Conservation (phyloP, 176 grass and related monocot genomes). For the Raddia guianensis region DNA sequence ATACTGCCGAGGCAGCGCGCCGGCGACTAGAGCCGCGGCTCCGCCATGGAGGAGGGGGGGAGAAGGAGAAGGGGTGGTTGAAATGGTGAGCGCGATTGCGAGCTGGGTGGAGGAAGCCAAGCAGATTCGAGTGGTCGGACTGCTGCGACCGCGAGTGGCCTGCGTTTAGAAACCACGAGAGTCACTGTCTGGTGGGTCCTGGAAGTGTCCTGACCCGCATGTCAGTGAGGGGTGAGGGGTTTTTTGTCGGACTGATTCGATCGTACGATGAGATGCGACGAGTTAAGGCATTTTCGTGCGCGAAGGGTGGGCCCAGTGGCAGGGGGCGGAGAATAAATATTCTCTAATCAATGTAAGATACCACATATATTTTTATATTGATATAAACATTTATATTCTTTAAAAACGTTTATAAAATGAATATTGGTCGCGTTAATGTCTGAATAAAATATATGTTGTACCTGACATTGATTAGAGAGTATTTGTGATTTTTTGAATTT, state of each 20-base stretch:
- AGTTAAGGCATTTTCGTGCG: background rate
- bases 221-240: background rate
- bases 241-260: background rate
- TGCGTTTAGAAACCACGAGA: background rate
- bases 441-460: no score
- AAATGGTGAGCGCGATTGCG: background rate
- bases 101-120: background rate
- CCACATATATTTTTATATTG: no score
- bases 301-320: background rate
- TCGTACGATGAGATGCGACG: background rate
- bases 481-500: no score
- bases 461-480: no score
- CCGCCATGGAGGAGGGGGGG: background rate
- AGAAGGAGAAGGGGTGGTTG: background rate
- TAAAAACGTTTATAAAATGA: no score
- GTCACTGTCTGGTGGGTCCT: background rate
- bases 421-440: no score
- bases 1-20: background rate
- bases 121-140: no score
- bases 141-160: background rate
- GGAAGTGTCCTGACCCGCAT: background rate
- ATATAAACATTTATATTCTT: no score
- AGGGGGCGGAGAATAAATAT: no score
- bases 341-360: no score
- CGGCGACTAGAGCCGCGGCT: background rate